phyloP scores from a whole-genome alignment of 2,329 filamentous ascomycete species.

The Penicillium freii region DNA sequence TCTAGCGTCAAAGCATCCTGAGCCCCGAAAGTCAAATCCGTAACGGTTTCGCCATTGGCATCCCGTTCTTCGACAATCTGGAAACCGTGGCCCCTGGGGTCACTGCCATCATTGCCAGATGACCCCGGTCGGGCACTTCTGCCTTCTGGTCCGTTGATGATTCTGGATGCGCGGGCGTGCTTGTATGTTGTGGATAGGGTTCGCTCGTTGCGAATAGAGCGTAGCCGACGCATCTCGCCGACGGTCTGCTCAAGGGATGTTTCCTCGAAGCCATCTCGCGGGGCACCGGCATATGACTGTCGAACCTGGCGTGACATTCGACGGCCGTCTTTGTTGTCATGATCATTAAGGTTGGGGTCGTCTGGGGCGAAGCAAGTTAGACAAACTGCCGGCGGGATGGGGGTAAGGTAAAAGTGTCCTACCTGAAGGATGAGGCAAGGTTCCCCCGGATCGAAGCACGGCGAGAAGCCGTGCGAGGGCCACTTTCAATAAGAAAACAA shows the following conservation, averaged over 20 bases:
- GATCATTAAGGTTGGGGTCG: conserved; percentile 66
- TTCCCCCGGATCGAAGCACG: conserved; percentile 79
- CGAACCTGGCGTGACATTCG: conserved; percentile 53
- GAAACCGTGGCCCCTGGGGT: conserved; percentile 58
- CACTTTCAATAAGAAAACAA: conserved; percentile 87
- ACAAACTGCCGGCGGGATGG: conserved; percentile 4
- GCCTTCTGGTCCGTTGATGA: conserved; percentile 83
- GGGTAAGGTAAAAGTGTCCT: conserved; percentile 29
- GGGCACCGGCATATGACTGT: conserved; percentile 67
- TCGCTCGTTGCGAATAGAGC: conserved; percentile 91
- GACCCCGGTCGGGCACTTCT: conserved; percentile 67
- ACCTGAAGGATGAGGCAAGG: conserved; percentile 70
- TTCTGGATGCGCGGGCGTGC: conserved; percentile 83
- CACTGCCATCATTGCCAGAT: conserved; percentile 59
- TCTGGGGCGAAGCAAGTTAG: conserved; percentile 47
- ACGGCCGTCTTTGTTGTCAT: conserved; percentile 66
- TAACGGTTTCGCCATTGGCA: conserved; percentile 64
- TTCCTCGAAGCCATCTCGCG: conserved; percentile 59
- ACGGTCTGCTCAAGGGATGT: conserved; percentile 91
- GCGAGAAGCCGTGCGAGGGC: conserved; percentile 85
- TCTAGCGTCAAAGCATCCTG: conserved; percentile 91
- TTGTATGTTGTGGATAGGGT: conserved; percentile 90
- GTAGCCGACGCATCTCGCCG: conserved; percentile 86
- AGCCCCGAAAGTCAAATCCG: conserved; percentile 82
- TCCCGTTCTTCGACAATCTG: conserved; percentile 80